phyloP scores from a whole-genome alignment of 1,139 yeast species.

The Lodderomyces elongisporus region DNA sequence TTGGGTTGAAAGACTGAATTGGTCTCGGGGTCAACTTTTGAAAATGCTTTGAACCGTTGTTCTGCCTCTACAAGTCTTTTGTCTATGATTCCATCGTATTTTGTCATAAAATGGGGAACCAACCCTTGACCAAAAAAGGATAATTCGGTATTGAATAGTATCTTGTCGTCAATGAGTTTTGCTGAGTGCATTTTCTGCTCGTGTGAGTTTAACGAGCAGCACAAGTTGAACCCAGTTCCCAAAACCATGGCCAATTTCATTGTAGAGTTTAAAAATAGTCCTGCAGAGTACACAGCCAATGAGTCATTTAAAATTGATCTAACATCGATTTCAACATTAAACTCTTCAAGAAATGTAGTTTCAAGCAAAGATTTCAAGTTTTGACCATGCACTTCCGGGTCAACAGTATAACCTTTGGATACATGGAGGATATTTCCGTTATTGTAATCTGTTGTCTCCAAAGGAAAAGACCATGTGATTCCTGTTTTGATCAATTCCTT shows the following conservation, averaged over 20 bases:
- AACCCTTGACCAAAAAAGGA: conserved; percentile 39
- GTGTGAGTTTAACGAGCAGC: conserved; percentile 30
- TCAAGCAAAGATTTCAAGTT: conserved; percentile 44
- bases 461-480: conserved; percentile 58
- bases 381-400: conserved; percentile 32
- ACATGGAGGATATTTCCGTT: conserved; percentile 43
- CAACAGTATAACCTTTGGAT: conserved; percentile 48
- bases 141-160: conserved; percentile 36
- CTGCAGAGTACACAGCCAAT: conserved; percentile 45
- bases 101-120: conserved; percentile 25
- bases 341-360: conserved; percentile 20
- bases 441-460: conserved; percentile 39
- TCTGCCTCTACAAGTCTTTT: conserved; percentile 22
- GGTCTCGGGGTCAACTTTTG: conserved; percentile 27
- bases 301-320: conserved; percentile 40
- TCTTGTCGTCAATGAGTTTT: conserved; percentile 22
- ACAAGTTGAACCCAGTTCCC: conserved; percentile 44
- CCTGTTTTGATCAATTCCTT: conserved; percentile 34
- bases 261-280: conserved; percentile 32
- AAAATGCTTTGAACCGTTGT: conserved; percentile 26
- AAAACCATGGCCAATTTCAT: conserved; percentile 41
- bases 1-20: conserved; percentile 46
- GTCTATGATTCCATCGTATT: conserved; percentile 36
- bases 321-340: conserved; percentile 25
- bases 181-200: conserved; percentile 16